A percentile compares a stretch with the other conserved stretches of the same genome.
phyloP scores from a whole-genome alignment of 2,329 filamentous ascomycete genomes.

The Microcyclospora pomicola region DNA sequence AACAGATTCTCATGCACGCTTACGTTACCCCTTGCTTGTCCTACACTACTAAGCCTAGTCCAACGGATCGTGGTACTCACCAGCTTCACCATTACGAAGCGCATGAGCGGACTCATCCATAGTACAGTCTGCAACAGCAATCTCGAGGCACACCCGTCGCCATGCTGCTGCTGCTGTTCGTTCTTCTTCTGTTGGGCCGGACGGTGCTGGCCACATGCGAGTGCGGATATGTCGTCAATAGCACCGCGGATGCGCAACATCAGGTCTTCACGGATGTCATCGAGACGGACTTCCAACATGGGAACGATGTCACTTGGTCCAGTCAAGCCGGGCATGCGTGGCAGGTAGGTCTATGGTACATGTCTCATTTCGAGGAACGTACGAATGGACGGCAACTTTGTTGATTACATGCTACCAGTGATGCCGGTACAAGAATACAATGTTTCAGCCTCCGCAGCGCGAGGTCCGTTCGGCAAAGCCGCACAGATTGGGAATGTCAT shows the following conservation, averaged over 20 bases:
- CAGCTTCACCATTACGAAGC: no score
- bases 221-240: constrained; percentile 53
- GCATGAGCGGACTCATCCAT: no score
- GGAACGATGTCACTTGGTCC: constrained; percentile 24
- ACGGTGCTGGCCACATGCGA: constrained; percentile 42
- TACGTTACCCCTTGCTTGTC: no score
- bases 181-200: not conserved
- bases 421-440: constrained; percentile 48
- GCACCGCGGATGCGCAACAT: constrained; percentile 26
- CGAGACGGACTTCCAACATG: constrained; percentile 57
- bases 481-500: constrained; percentile 45
- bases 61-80: no score
- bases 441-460: constrained; percentile 41
- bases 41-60: no score
- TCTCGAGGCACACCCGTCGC: not conserved
- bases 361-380: no score
- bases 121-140: no score
- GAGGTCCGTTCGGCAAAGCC: constrained; percentile 53
- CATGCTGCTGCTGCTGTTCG: not conserved
- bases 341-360: constrained; percentile 21
- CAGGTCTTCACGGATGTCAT: constrained; percentile 53
- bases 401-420: no score
- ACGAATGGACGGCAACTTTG: no score
- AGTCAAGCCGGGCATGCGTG: constrained; percentile 36
- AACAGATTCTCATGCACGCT: no score